Conservation (phyloP, 2,329 filamentous ascomycete species). For the Trichoderma lentiforme region DNA sequence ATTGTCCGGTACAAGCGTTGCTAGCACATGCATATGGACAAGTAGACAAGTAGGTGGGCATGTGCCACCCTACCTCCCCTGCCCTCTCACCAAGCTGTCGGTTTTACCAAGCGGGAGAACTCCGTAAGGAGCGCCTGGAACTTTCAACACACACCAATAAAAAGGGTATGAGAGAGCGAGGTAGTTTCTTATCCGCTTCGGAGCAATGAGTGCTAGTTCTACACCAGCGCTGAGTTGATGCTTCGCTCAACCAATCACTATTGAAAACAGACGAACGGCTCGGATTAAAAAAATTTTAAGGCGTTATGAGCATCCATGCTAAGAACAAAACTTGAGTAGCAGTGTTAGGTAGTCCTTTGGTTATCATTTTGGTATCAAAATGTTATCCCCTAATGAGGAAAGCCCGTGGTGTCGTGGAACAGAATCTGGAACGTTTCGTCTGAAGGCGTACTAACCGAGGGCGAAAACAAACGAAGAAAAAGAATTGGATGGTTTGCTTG, state of each 20-base stretch:
- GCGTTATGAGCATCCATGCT: not conserved
- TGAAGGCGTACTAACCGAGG: not conserved
- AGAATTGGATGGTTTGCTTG: not conserved
- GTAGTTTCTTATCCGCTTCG: not conserved
- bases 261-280: not conserved
- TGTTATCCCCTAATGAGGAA: not conserved
- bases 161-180: not conserved
- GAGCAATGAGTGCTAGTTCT: not conserved
- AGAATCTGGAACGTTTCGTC: not conserved
- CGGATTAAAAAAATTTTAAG: not conserved
- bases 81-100: conserved; percentile 13
- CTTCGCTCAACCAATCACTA: not conserved
- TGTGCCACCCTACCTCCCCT: conserved; percentile 9
- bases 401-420: not conserved
- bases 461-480: not conserved
- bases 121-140: not conserved
- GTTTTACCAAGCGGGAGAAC: conserved; percentile 9
- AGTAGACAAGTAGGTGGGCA: not conserved
- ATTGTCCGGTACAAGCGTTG: not conserved
- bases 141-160: not conserved
- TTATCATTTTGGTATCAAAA: not conserved
- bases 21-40: conserved; percentile 14
- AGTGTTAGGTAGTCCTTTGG: not conserved
- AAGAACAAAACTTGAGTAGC: not conserved
- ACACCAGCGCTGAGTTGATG: not conserved